These are phyloP conservation scores for Macrocybe gigantea DNA, from an alignment of 768 basidiomycete genomes.

Conservation along the genomic window DNA sequence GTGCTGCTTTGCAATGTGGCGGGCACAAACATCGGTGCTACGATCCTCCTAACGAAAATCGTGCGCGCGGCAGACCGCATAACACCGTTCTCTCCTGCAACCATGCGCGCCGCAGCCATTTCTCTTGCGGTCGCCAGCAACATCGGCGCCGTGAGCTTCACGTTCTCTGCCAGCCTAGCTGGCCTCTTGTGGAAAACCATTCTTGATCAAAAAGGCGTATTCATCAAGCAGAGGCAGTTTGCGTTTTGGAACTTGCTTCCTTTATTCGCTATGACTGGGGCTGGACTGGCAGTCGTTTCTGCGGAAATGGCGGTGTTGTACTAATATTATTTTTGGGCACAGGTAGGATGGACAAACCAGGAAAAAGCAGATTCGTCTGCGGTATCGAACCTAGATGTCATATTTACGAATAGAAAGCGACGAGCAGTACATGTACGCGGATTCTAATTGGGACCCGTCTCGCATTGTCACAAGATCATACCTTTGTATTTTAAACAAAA, in stretches of 20 bases:
- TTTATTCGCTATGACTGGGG: slow-evolving; percentile 56
- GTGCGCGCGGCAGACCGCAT: slow-evolving; percentile 42
- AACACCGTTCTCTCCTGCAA: slow-evolving; percentile 22
- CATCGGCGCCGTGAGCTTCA: slow-evolving; percentile 89
- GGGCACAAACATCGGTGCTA: slow-evolving; percentile 20
- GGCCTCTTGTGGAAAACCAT: slow-evolving; percentile 84
- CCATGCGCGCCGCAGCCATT: slow-evolving; percentile 51
- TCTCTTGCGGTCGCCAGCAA: slow-evolving; percentile 86
- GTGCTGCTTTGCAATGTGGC: slow-evolving; percentile 18
- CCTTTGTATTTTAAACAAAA: too few species aligned
- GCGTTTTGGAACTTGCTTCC: slow-evolving; percentile 69
- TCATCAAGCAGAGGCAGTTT: slow-evolving; percentile 57
- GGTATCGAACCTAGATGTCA: neutral
- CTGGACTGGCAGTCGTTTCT: slow-evolving; percentile 65
- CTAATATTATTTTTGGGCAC: neutral
- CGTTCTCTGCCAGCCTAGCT: slow-evolving; percentile 88
- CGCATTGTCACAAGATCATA: too few species aligned
- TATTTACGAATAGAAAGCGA: neutral
- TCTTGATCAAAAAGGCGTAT: slow-evolving; percentile 65
- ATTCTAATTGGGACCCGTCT: neutral
- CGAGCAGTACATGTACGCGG: neutral
- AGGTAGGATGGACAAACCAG: neutral
- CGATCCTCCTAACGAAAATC: slow-evolving; percentile 79
- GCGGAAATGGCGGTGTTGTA: slow-evolving; percentile 68
- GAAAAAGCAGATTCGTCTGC: neutral